These are phyloP conservation scores for Colletotrichum cordylinicola DNA, from an alignment of 2,329 filamentous ascomycete genomes.

Conservation along the genomic window DNA sequence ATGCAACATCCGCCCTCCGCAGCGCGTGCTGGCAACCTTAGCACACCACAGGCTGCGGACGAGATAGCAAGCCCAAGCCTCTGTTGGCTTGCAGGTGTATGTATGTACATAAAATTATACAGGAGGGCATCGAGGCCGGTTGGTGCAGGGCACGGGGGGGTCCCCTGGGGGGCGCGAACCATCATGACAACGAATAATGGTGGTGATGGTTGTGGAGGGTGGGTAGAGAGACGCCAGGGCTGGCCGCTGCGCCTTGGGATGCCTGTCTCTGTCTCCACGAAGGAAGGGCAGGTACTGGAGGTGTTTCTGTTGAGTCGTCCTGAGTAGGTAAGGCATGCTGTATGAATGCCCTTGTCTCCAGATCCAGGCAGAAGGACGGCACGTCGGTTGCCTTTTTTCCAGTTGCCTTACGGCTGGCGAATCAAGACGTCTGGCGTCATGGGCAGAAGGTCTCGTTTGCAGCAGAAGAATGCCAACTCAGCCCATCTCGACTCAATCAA, in stretches of 20 bases:
- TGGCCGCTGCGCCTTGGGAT: conserved; percentile 2
- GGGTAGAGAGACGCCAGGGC: conserved; percentile 9
- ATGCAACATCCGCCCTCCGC: neutral
- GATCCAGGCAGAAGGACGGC: conserved; percentile 9
- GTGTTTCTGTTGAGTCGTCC: neutral
- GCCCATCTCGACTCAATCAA: neutral
- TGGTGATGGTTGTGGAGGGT: neutral
- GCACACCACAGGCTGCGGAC: neutral
- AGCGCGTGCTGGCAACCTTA: neutral
- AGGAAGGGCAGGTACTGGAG: neutral
- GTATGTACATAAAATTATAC: conserved; percentile 4
- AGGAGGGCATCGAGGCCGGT: neutral
- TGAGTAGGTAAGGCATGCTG: neutral
- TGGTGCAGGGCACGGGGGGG: neutral
- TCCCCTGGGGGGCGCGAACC: neutral
- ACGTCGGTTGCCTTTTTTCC: neutral
- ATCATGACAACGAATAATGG: neutral
- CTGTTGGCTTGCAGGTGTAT: conserved; percentile 1
- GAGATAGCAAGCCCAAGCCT: neutral
- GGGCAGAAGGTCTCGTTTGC: neutral
- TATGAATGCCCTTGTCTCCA: neutral
- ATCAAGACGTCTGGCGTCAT: neutral
- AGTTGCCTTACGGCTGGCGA: conserved; percentile 7
- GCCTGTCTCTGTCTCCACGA: neutral
- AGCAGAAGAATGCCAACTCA: neutral